phyloP scores from a whole-genome alignment of 345 rosid species.

The Rhizophora apiculata region DNA sequence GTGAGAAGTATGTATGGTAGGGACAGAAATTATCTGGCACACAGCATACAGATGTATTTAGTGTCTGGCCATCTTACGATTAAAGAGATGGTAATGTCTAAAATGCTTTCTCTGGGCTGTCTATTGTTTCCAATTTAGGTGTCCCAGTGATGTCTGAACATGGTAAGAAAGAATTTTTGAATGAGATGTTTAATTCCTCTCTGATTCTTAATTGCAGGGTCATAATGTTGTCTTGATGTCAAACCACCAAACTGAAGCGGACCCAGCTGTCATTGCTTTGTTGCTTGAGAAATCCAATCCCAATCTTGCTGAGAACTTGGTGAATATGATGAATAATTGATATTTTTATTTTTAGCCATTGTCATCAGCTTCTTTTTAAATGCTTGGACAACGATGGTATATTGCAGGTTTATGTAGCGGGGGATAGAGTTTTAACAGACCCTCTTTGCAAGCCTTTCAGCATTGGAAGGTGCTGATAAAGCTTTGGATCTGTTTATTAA shows the following conservation, averaged over 20 bases:
- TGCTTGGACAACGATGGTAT: not conserved
- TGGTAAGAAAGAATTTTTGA: conserved; percentile 1
- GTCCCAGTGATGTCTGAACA: not conserved
- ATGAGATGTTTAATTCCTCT: conserved; percentile 11
- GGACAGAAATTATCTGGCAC: no score
- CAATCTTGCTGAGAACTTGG: conserved; percentile 68
- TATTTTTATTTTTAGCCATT: not conserved
- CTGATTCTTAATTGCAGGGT: conserved; percentile 54
- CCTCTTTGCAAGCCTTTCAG: conserved; percentile 99
- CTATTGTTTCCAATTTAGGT: no score
- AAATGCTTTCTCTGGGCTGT: no score
- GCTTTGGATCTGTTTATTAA: conserved; percentile 10
- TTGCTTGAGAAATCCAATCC: conserved; percentile 74
- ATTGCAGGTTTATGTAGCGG: conserved; percentile 83
- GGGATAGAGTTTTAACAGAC: conserved; percentile 94
- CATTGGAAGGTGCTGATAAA: conserved; percentile 75
- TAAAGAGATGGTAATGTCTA: no score
- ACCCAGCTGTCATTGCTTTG: conserved; percentile 82
- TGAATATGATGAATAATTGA: conserved; percentile 21
- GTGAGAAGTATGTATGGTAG: no score
- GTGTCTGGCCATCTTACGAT: no score
- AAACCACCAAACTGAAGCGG: conserved; percentile 98
- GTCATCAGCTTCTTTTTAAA: no score
- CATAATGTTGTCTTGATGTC: conserved; percentile 84
- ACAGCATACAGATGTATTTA: no score